Base-by-base conservation (phyloP, 352 stramenopile genomes). In the Globisporangium nodosum region DNA sequence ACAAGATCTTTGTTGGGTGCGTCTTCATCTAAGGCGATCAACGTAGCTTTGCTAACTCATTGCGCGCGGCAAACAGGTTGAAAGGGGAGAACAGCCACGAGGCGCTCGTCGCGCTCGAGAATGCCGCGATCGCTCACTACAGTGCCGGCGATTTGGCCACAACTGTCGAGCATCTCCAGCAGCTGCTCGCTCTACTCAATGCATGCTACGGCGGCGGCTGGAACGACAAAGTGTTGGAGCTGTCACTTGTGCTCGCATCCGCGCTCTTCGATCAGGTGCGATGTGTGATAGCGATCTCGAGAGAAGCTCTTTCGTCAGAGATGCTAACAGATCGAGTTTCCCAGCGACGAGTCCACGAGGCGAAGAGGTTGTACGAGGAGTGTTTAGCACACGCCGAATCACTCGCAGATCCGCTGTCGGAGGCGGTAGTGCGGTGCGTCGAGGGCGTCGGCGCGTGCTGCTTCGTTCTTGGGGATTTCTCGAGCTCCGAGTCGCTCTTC, bases 361-460 rank as follows among this genome's bases (percentile, higher is more conserved):
- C 72, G 20, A 66, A 60, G 7, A 21, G 59, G 18, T 51, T 85
- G 15, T 86, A 73, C 45, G 31, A 39, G 8, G 49, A 71, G 30
- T 87, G 71, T n/a, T 65, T 78, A 5, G 5, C 11, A 0, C 69
- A 76, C 31, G 60, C 65, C 0, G 52, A 67, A 7, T 63, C 66
- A 7, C 24, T 76, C 7, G 69, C 71, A 35, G 68, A 67, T 3
- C 45, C 53, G 11, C 20, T 60, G 1, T 54, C 78, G 15, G 47
- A 47, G 5, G 16, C 64, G n/a, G 60, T 65, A 5, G 33, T 79
- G 0, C 37, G 62, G n/a, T 86, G 71, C 39, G 55, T 61, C 6
- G 81, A 90, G 37, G 68, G 66, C 6, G 43, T 89, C 0, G 81
- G 69, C 18, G 81, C 77, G 39, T 87, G 76, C n/a, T 71, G 59